Percentiles rank a stretch among this genome's conserved stretches.
phyloP scores from a whole-genome alignment of 2,329 filamentous ascomycete species.

The Colletotrichum lupini region DNA sequence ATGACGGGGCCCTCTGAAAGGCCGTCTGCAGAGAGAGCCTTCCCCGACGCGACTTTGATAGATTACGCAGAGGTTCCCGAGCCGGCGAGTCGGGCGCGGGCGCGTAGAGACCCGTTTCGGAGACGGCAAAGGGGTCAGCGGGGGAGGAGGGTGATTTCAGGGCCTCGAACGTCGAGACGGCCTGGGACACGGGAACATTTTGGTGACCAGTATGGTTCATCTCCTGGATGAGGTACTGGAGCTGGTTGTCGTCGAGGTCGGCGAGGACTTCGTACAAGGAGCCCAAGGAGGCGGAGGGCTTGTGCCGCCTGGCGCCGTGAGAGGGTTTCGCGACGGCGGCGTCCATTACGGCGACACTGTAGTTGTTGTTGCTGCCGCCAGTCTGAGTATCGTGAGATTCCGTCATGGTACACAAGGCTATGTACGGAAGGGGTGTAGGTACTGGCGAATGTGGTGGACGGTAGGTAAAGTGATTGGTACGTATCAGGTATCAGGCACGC shows the following conservation, averaged over 20 bases:
- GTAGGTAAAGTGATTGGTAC: background rate
- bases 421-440: no score
- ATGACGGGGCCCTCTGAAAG: slow-evolving; percentile 11
- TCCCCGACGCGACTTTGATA: slow-evolving; percentile 30
- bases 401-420: background rate
- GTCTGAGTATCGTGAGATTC: background rate
- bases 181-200: slow-evolving; percentile 29
- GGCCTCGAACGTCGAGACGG: slow-evolving; percentile 26
- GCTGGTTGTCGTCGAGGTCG: slow-evolving; percentile 33
- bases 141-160: background rate
- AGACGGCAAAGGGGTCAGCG: background rate
- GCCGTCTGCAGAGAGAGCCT: slow-evolving; percentile 27
- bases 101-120: no score
- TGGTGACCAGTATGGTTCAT: slow-evolving; percentile 34
- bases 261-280: slow-evolving; percentile 31
- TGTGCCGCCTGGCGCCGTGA: slow-evolving; percentile 9
- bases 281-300: slow-evolving; percentile 16
- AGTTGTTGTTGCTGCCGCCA: background rate
- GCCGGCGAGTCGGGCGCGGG: background rate
- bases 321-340: background rate
- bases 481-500: background rate
- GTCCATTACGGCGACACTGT: background rate
- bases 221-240: slow-evolving; percentile 36
- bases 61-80: slow-evolving; percentile 6
- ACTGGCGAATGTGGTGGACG: background rate